Conservation (phyloP, 768 basidiomycete genomes). For the Leccinum imitatum region DNA sequence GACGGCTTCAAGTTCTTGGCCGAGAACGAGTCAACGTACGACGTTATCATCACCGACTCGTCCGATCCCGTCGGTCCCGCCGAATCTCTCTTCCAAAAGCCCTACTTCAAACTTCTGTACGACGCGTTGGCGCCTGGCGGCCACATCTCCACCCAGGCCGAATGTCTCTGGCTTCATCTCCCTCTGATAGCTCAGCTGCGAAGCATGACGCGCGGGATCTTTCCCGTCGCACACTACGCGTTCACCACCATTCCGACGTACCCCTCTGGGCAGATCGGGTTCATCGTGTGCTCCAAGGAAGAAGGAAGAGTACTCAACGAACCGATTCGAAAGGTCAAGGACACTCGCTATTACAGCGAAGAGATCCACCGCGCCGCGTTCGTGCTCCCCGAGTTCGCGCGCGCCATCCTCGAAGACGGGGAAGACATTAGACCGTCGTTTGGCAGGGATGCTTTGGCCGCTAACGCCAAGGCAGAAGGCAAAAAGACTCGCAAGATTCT, state of each 20-base stretch:
- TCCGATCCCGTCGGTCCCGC: slow-evolving; percentile 98
- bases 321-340: slow-evolving; percentile 68
- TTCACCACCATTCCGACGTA: slow-evolving; percentile 98
- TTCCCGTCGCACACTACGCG: slow-evolving; percentile 84
- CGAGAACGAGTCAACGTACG: slow-evolving; percentile 84
- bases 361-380: slow-evolving; percentile 82
- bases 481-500: slow-evolving; percentile 66
- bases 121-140: slow-evolving; percentile 89
- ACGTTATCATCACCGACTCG: slow-evolving; percentile 98
- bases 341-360: slow-evolving; percentile 83
- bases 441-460: slow-evolving; percentile 57
- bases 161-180: slow-evolving; percentile 94
- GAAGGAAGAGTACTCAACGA: slow-evolving; percentile 64
- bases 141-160: slow-evolving; percentile 92
- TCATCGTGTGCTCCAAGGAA: slow-evolving; percentile 85
- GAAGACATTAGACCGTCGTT: slow-evolving; percentile 73
- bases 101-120: slow-evolving; percentile 93
- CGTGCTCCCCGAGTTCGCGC: slow-evolving; percentile 89
- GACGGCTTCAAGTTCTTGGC: slow-evolving; percentile 97
- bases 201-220: slow-evolving; percentile 66
- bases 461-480: slow-evolving; percentile 41
- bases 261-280: slow-evolving; percentile 97
- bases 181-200: slow-evolving; percentile 78
- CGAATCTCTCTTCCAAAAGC: slow-evolving; percentile 90
- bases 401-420: slow-evolving; percentile 69